Percentiles rank a stretch among this genome's conserved stretches.
phyloP scores from a whole-genome alignment of 2,329 filamentous ascomycete species.

The Exserohilum rostratum region DNA sequence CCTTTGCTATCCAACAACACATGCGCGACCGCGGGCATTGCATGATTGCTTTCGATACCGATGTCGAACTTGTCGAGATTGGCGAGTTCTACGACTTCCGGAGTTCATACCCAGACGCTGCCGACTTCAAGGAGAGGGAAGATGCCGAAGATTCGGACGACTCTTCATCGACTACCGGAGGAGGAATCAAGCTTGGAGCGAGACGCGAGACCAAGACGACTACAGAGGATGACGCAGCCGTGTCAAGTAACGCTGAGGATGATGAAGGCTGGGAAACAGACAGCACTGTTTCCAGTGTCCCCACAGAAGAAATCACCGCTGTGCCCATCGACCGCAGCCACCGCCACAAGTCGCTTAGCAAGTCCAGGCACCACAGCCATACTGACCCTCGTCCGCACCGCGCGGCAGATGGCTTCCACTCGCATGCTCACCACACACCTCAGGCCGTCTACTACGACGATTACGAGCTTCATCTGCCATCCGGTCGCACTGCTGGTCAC shows the following conservation, averaged over 20 bases:
- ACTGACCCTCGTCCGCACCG: conserved; percentile 74
- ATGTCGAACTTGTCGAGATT: conserved; percentile 90
- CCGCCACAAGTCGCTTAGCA: conserved; percentile 73
- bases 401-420: conserved; percentile 79
- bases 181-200: conserved; percentile 73
- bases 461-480: conserved; percentile 90
- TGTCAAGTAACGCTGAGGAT: conserved; percentile 62
- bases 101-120: conserved; percentile 88
- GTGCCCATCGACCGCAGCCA: conserved; percentile 77
- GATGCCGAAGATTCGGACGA: conserved; percentile 54
- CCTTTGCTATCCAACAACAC: conserved; percentile 86
- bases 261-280: conserved; percentile 95
- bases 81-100: conserved; percentile 98
- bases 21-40: conserved; percentile 98
- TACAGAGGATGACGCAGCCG: conserved; percentile 45
- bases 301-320: conserved; percentile 81
- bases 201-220: conserved; percentile 58
- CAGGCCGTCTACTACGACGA: conserved; percentile 88
- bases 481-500: conserved; percentile 87
- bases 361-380: conserved; percentile 77
- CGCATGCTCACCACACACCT: conserved; percentile 74
- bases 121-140: conserved; percentile 60
- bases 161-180: conserved; percentile 52
- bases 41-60: conserved; percentile 89
- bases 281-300: conserved; percentile 81